These are phyloP conservation scores for Fusarium sororula DNA, from an alignment of 2,329 filamentous ascomycete genomes.

Conservation along the genomic window DNA sequence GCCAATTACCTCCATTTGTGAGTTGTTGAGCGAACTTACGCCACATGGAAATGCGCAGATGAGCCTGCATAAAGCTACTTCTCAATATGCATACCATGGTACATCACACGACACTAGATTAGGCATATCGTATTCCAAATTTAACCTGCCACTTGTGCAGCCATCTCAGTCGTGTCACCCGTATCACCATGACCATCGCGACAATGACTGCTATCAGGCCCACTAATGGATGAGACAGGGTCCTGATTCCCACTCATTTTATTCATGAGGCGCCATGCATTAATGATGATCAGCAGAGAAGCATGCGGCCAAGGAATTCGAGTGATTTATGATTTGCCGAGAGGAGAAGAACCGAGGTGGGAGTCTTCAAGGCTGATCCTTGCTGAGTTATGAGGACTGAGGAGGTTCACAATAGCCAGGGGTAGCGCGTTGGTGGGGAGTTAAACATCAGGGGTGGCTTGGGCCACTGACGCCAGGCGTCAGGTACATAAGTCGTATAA, in stretches of 20 bases:
- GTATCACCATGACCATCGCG: neutral
- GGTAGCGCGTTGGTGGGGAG: conserved; percentile 6
- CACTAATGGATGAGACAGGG: conserved; percentile 13
- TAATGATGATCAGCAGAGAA: conserved; percentile 43
- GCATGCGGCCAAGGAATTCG: conserved; percentile 4
- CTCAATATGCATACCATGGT: neutral
- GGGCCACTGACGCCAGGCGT: conserved; percentile 24
- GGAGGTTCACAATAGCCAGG: conserved; percentile 20
- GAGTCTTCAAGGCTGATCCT: conserved; percentile 6
- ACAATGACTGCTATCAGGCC: neutral
- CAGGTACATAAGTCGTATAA: conserved; percentile 38
- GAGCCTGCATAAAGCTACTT: conserved; percentile 4
- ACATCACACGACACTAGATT: neutral
- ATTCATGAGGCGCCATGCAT: conserved; percentile 14
- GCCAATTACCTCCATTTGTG: neutral
- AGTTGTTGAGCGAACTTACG: neutral
- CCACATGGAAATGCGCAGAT: neutral
- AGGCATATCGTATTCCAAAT: conserved; percentile 18
- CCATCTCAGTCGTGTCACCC: conserved; percentile 1
- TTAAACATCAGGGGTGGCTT: conserved; percentile 16
- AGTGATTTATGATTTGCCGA: conserved; percentile 23
- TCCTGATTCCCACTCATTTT: conserved; percentile 1
- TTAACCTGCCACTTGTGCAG: conserved; percentile 26
- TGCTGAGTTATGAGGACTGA: conserved; percentile 11
- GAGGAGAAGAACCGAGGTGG: neutral